phyloP scores from a whole-genome alignment of 768 basidiomycete genomes.

The Xanthoconium purpureum region DNA sequence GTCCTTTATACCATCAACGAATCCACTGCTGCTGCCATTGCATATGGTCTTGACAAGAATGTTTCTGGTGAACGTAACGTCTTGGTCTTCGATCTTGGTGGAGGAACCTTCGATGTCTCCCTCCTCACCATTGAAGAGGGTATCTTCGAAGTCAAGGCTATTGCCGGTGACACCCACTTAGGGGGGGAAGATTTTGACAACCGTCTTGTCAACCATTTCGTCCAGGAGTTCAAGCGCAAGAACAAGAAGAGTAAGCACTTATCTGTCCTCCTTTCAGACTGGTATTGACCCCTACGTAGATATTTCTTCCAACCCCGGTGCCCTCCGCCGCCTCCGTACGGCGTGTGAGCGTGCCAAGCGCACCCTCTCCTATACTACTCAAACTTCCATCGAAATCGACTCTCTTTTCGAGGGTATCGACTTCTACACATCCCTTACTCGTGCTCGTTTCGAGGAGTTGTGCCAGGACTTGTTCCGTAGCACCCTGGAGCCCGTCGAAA shows the following conservation, averaged over 20 bases:
- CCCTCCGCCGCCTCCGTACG: conserved; percentile 94
- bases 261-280: background rate
- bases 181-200: conserved; percentile 99
- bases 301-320: conserved; percentile 87
- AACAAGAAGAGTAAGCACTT: conserved; percentile 78
- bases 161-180: conserved; percentile 96
- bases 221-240: conserved; percentile 96
- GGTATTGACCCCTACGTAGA: conserved; percentile 43
- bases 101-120: conserved; percentile 98
- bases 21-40: conserved; percentile 96
- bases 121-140: conserved; percentile 95
- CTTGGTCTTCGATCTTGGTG: conserved; percentile 96
- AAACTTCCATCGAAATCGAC: conserved; percentile 97
- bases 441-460: conserved; percentile 95
- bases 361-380: conserved; percentile 93
- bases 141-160: conserved; percentile 98
- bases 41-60: conserved; percentile 98
- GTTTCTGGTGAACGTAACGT: conserved; percentile 88
- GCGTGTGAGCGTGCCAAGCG: conserved; percentile 99
- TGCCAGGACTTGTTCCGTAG: conserved; percentile 94
- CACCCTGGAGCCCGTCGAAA: conserved; percentile 94
- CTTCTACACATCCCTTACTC: conserved; percentile 97
- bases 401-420: conserved; percentile 97
- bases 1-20: conserved; percentile 99
- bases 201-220: conserved; percentile 95